phyloP scores from a whole-genome alignment of 768 basidiomycete genomes.

The Termitomyces bulborhizus region DNA sequence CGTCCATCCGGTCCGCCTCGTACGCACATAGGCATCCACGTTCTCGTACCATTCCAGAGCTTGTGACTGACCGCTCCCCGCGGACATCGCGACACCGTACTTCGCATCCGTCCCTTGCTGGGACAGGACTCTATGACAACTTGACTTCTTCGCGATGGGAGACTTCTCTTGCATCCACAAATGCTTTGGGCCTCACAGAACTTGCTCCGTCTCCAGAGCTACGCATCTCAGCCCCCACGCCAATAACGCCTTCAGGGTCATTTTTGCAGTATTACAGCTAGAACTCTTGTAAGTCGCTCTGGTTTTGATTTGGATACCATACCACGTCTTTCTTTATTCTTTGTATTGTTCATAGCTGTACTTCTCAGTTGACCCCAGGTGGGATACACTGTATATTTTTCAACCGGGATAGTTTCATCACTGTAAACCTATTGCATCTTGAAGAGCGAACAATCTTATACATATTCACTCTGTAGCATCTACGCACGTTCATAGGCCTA shows the following conservation, averaged over 20 bases:
- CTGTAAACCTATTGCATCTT: no score
- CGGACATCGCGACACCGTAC: slow-evolving; percentile 1
- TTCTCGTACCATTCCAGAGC: not conserved
- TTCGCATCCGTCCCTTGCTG: not conserved
- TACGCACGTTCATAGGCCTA: no score
- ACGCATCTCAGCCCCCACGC: slow-evolving; percentile 11
- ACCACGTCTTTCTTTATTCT: not conserved
- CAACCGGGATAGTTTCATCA: not conserved
- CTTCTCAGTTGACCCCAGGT: not conserved
- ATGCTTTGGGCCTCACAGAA: slow-evolving; percentile 10
- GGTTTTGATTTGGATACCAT: not conserved
- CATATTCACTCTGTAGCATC: no score
- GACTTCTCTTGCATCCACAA: not conserved
- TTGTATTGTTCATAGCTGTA: not conserved
- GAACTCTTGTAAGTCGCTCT: not conserved
- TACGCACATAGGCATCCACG: not conserved
- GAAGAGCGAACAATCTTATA: no score
- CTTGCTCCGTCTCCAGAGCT: slow-evolving; percentile 2
- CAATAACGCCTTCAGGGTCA: slow-evolving; percentile 1
- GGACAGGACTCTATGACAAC: not conserved
- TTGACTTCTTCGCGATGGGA: not conserved
- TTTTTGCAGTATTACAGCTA: slow-evolving; percentile 5
- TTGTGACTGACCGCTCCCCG: slow-evolving; percentile 1
- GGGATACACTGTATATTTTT: not conserved
- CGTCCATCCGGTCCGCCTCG: slow-evolving; percentile 1